These are phyloP conservation scores for Ustilago loliicola DNA, from an alignment of 1,284 basidiomycete genomes.

Conservation along the genomic window DNA sequence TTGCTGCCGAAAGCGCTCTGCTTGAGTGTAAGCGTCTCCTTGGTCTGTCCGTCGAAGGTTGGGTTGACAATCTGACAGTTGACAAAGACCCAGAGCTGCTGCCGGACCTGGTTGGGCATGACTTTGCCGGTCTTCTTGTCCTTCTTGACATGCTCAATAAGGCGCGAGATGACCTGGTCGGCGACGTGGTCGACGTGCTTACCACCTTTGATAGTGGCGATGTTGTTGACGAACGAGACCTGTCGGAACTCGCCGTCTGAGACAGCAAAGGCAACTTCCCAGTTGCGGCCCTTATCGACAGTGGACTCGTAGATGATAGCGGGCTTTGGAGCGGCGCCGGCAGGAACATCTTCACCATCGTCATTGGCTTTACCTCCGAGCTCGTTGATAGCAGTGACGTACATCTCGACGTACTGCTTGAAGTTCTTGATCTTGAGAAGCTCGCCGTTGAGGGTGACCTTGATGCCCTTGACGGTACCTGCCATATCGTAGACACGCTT, in stretches of 20 bases:
- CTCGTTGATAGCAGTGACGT: slow-evolving; percentile 73
- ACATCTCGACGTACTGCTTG: slow-evolving; percentile 98
- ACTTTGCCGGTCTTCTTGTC: slow-evolving; percentile 90
- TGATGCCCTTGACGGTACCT: slow-evolving; percentile 91
- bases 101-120: slow-evolving; percentile 93
- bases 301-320: slow-evolving; percentile 86
- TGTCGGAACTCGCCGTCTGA: slow-evolving; percentile 85
- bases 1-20: slow-evolving; percentile 89
- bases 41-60: slow-evolving; percentile 99
- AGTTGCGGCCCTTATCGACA: slow-evolving; percentile 76
- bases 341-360: slow-evolving; percentile 70
- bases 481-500: slow-evolving; percentile 98
- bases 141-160: slow-evolving; percentile 85
- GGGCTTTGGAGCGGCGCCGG: slow-evolving; percentile 81
- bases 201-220: slow-evolving; percentile 96
- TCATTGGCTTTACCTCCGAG: slow-evolving; percentile 61
- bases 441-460: slow-evolving; percentile 93
- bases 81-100: slow-evolving; percentile 98
- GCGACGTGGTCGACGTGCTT: slow-evolving; percentile 90
- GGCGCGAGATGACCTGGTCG: slow-evolving; percentile 85
- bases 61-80: slow-evolving; percentile 98
- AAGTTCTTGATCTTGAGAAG: slow-evolving; percentile 93
- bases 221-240: slow-evolving; percentile 98
- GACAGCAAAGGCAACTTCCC: slow-evolving; percentile 96
- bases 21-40: slow-evolving; percentile 92